Base-by-base conservation (phyloP, 495 filamentous ascomycete genomes). In the Penicillium simplicissimum region DNA sequence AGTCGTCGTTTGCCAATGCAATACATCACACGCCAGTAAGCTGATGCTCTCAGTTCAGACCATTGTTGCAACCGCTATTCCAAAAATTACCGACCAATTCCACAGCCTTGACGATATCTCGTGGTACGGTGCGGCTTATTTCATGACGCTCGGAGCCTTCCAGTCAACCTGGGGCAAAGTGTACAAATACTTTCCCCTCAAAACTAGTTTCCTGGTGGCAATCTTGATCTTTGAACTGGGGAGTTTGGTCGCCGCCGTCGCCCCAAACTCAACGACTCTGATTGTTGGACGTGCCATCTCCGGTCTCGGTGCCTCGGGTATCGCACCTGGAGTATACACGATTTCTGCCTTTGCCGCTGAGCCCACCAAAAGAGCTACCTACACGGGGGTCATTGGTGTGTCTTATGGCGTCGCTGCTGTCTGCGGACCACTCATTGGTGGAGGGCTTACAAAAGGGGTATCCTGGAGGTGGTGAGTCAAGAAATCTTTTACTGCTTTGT, bases 391-490 rank as follows among this genome's bases (percentile, higher is more conserved):
- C 23, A 53, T 53, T 17, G 49, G 49, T 35, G 33, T 35, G 33
- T n/a, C 33, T 35, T 79, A 74, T 59, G 80, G 78, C 3, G 67
- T 85, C 23, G 77, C 79, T 3, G 71, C 77, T 1, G 76, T 48
- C 82, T 77, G 4, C 61, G 71, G 55, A 51, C 86, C 59, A 17
- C 64, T 90, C 2, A 71, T 84, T 14, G 81, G 81, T 4, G 82
- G 82, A 19, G 79, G 73, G 0, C 82, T 84, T 49, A 82, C 81
- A 15, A 69, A 77, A 19, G 71, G 82, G 21, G 74, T 82, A 7
- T 84, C 83, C 1, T 92, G 90, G 88, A 76, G 89, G 49, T 91
- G 57, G 57, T 59, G 36, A 52, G 57, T 51, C 36, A 37, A 59
- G 47, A 40, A 8, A 14, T n/a, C 7, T 19, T 35, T 15, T 53